phyloP scores from a whole-genome alignment of 345 rosid species.

The Streptanthus diversifolius region DNA sequence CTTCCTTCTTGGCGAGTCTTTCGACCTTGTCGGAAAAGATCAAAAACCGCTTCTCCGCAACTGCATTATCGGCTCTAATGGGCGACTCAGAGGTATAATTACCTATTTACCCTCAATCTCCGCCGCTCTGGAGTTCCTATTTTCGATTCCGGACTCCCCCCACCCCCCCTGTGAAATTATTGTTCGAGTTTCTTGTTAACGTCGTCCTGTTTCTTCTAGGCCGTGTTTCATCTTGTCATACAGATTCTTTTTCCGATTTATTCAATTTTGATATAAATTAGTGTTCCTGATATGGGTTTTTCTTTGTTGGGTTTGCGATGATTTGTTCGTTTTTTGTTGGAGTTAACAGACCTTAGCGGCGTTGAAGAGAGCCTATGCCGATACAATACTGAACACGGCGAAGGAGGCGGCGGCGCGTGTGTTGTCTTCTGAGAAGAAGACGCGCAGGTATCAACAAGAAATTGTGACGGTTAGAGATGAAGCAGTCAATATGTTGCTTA shows the following conservation, averaged over 20 bases:
- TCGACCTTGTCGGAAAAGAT: slow-evolving; percentile 39
- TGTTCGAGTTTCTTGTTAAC: neutral
- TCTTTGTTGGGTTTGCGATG: slow-evolving; percentile 5
- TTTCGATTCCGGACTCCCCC: neutral
- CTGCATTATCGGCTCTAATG: slow-evolving; percentile 41
- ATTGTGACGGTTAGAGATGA: slow-evolving; percentile 65
- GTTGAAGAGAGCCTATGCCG: slow-evolving; percentile 94
- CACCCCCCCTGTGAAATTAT: neutral
- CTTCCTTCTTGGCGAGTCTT: slow-evolving; percentile 26
- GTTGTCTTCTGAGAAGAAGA: slow-evolving; percentile 74
- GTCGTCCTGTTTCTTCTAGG: slow-evolving; percentile 3
- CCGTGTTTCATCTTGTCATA: neutral
- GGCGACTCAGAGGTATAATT: slow-evolving; percentile 56
- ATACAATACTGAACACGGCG: slow-evolving; percentile 72
- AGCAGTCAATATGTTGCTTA: slow-evolving; percentile 62
- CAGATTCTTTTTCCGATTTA: neutral
- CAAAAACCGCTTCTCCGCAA: slow-evolving; percentile 28
- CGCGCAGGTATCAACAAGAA: slow-evolving; percentile 65
- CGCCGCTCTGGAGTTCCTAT: neutral
- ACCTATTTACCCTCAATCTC: slow-evolving; percentile 21
- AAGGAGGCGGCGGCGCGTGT: slow-evolving; percentile 91
- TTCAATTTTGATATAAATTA: neutral
- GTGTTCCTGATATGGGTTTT: neutral
- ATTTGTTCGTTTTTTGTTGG: slow-evolving; percentile 16
- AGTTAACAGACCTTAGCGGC: slow-evolving; percentile 60